Percentiles rank a stretch among this genome's conserved stretches.
Conservation (phyloP, 305 asterid genomes). For the Fraxinus sp. region DNA sequence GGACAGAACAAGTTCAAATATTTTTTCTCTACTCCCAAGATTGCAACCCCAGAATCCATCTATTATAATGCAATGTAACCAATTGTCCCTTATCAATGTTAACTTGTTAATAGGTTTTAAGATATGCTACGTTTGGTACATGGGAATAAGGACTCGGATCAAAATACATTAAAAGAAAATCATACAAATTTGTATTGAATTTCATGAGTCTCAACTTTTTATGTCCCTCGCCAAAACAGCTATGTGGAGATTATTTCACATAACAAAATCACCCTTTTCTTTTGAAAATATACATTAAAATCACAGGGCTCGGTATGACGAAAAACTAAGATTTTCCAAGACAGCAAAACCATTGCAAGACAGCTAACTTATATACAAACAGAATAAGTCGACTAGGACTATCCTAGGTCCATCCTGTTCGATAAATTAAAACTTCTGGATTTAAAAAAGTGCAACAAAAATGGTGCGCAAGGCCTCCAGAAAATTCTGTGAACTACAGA, state of each 20-base stretch:
- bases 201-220: neutral
- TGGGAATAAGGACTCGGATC: neutral
- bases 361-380: neutral
- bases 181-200: neutral
- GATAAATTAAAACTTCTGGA: neutral
- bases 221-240: slow-evolving; percentile 1
- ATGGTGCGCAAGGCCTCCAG: neutral
- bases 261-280: slow-evolving; percentile 1
- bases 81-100: neutral
- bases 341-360: slow-evolving; percentile 15
- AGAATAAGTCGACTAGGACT: neutral
- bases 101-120: neutral
- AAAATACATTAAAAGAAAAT: neutral
- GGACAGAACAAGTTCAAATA: neutral
- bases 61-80: neutral
- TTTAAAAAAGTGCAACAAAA: neutral
- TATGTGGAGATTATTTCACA: neutral
- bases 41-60: neutral
- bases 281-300: neutral
- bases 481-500: neutral
- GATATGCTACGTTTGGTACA: neutral
- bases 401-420: neutral
- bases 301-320: neutral
- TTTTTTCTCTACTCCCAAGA: neutral
- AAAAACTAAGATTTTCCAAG: neutral